Evolutionary conservation across 345 rosid species (phyloP), one percentile per base, ranked within the genome.

Genomic region (Erodium maritimum): DNA sequence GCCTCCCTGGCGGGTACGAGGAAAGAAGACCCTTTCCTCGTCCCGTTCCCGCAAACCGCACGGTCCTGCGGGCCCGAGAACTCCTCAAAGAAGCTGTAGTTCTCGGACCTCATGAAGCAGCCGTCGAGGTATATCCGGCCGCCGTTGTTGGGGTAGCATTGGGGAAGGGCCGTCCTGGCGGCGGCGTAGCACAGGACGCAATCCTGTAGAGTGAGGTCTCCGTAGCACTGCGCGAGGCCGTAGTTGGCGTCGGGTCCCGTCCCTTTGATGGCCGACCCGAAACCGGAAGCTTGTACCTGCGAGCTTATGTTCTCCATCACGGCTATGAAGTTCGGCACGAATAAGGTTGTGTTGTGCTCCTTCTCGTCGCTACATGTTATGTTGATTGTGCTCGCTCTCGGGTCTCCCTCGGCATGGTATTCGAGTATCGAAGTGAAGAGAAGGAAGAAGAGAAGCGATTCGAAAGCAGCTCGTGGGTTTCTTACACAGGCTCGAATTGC

Each of bases 141-240:
- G 0, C 91, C 85, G 21, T 77, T 86, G 68, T 58, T 2, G 24
- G 98, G 98, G 64, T 81, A 91, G 75, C 98, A 91, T 60, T 88
- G 82, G 0, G 98, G 98, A 52, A 91, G 93, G 46, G 80, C 53
- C 10, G 95, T 84, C 0, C 96, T 80, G 11, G 91, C 98, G 77
- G 86, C 93, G 0, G 98, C 95, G 59, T 84, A 91, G 58, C 98
- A 91, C 61, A 91, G 67, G 5, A 84, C 93, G 63, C 98, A 91
- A 59, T 91, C 98, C 23, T 81, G 79, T 56, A 71, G 61, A 34
- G 95, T 72, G 54, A 91, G 91, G 63, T 91, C 96, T 0, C 98
- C 91, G 6, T 91, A 83, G 68, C 98, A 91, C 68, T 88, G 96
- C 0, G 90, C 84, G 4, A 91, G 83, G 57, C 89, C 98, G 60